A percentile compares a stretch with the other conserved stretches of the same genome.
Evolutionary conservation across 2,329 filamentous ascomycete genomes (phyloP).

Genomic region (Dichotomopilus funicola): DNA sequence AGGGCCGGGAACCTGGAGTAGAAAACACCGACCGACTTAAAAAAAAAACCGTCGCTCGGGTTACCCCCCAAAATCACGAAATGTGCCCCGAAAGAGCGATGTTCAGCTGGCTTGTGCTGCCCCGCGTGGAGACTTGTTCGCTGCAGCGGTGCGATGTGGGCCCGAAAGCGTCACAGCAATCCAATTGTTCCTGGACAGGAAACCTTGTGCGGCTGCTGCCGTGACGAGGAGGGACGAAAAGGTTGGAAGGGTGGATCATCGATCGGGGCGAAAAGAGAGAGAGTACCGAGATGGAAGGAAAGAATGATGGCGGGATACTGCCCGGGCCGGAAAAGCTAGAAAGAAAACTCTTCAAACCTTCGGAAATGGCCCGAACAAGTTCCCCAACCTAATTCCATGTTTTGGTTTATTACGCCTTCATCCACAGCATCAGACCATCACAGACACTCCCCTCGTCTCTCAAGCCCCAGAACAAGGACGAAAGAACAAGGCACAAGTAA

Average conservation of each 20-base stretch:
- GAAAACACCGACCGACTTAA: too few relatives aligned
- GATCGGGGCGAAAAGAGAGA: not conserved
- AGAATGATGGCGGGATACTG: not conserved
- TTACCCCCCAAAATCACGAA: not conserved
- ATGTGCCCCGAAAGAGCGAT: not conserved
- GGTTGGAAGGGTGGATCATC: slow-evolving; percentile 1
- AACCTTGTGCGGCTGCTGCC: not conserved
- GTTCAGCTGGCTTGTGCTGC: slow-evolving; percentile 12
- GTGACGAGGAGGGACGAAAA: not conserved
- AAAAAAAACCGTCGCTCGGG: not conserved
- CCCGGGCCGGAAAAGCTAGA: not conserved
- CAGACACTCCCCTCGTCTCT: too few relatives aligned
- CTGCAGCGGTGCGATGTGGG: slow-evolving; percentile 3
- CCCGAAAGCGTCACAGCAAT: slow-evolving; percentile 1
- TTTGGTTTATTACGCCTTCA: too few relatives aligned
- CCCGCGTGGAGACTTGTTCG: slow-evolving; percentile 9
- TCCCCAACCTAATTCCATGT: too few relatives aligned
- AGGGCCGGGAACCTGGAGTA: not conserved
- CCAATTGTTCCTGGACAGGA: not conserved
- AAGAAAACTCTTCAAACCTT: too few relatives aligned
- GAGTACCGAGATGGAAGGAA: not conserved
- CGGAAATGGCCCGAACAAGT: too few relatives aligned
- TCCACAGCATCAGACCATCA: too few relatives aligned
- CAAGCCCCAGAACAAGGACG: too few relatives aligned
- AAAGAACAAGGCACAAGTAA: too few relatives aligned